These are phyloP conservation scores for Coniochaeta sp. DNA, from an alignment of 2,329 filamentous ascomycete genomes.

Conservation along the genomic window DNA sequence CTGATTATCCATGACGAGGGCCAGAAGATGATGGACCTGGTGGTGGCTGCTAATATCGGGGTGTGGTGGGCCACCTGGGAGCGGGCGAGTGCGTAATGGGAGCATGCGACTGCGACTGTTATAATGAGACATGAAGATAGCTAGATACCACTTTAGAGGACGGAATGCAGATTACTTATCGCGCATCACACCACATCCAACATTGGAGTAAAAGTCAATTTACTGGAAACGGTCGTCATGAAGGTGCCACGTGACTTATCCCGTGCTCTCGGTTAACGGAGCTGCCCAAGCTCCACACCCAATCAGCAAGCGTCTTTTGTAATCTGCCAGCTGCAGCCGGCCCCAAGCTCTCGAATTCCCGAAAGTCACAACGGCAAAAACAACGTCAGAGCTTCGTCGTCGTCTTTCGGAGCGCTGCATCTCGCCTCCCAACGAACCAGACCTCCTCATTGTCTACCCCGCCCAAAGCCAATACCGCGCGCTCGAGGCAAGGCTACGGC, in stretches of 20 bases:
- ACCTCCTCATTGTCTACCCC: not conserved
- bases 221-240: not conserved
- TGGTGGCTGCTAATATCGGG: conserved; percentile 85
- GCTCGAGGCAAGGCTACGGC: not conserved
- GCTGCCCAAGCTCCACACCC: not conserved
- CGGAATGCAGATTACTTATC: too few species aligned
- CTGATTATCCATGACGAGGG: conserved; percentile 85
- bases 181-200: too few species aligned
- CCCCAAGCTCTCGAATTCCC: conserved; percentile 1
- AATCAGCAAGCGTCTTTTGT: not conserved
- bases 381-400: conserved; percentile 4
- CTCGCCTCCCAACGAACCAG: not conserved
- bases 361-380: conserved; percentile 1
- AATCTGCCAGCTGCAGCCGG: not conserved
- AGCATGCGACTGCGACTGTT: too few species aligned
- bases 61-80: conserved; percentile 92
- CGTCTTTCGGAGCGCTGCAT: conserved; percentile 1
- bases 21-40: conserved; percentile 88
- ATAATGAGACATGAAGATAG: too few species aligned
- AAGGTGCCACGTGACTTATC: not conserved
- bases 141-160: too few species aligned
- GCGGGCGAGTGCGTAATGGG: conserved; percentile 24
- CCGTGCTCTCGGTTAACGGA: not conserved
- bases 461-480: not conserved
- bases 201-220: too few species aligned